Percentiles rank a stretch among this genome's conserved stretches.
Evolutionary conservation across 805 yeast species (phyloP).

Genomic region (Candida qinlingensis): DNA sequence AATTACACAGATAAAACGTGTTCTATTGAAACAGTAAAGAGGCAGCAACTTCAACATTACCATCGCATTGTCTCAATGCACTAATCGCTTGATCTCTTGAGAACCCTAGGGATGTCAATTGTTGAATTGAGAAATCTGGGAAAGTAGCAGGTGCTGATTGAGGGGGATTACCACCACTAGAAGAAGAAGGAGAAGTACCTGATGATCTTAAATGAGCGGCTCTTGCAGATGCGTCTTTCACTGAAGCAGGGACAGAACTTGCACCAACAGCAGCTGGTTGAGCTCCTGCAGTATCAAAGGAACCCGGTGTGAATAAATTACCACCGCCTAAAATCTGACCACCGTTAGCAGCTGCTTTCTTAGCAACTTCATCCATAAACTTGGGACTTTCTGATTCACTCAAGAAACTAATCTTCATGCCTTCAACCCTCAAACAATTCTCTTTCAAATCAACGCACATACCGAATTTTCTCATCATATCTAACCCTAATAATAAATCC

Average conservation of each 20-base stretch:
- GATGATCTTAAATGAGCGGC: constrained; percentile 14
- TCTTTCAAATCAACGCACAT: constrained; percentile 70
- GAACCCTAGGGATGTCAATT: constrained; percentile 68
- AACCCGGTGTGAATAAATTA: constrained; percentile 8
- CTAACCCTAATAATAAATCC: constrained; percentile 82
- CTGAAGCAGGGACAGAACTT: neutral
- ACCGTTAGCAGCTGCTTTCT: neutral
- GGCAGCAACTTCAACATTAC: constrained; percentile 85
- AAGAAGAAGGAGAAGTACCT: constrained; percentile 8
- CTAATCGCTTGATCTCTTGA: constrained; percentile 52
- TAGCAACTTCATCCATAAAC: neutral
- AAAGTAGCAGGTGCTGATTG: constrained; percentile 6
- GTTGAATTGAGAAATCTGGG: constrained; percentile 36
- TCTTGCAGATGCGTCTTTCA: constrained; percentile 3
- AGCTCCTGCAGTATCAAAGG: constrained; percentile 4
- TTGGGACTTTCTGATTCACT: constrained; percentile 66
- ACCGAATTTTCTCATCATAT: constrained; percentile 84
- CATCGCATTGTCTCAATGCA: constrained; percentile 64
- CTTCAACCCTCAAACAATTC: constrained; percentile 62
- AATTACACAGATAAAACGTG: neutral
- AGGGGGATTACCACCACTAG: neutral
- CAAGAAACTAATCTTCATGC: constrained; percentile 65
- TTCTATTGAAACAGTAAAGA: constrained; percentile 53
- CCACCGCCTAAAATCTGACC: constrained; percentile 4
- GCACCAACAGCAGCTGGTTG: constrained; percentile 6